Percentiles rank a stretch among this genome's conserved stretches.
Evolutionary conservation across 2,329 filamentous ascomycete genomes (phyloP).

Genomic region (Fusarium sp.): DNA sequence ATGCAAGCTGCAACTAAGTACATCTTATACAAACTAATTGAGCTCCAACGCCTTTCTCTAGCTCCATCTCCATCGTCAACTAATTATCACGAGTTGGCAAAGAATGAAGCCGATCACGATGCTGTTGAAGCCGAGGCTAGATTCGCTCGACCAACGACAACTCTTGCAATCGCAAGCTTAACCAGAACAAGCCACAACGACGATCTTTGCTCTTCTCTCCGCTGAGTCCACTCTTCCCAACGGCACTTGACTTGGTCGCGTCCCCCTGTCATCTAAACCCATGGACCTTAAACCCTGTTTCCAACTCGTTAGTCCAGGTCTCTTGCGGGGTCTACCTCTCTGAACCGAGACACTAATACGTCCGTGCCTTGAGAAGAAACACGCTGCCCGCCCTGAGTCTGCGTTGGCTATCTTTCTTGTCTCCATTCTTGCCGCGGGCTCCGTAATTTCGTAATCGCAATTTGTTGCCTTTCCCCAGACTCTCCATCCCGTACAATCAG

Average conservation of each 20-base stretch:
- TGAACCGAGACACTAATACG: not conserved
- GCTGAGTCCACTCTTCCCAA: not conserved
- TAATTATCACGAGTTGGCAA: not conserved
- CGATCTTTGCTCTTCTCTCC: constrained; percentile 5
- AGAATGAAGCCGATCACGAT: not conserved
- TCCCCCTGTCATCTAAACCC: not conserved
- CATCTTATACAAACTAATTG: constrained; percentile 5
- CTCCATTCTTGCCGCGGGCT: not conserved
- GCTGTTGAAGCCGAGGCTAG: constrained; percentile 10
- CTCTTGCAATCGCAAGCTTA: constrained; percentile 20
- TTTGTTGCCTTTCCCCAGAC: constrained; percentile 7
- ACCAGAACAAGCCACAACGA: constrained; percentile 5
- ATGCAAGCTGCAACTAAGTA: not conserved
- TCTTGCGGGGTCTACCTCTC: not conserved
- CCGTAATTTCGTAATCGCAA: not conserved
- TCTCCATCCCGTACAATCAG: not conserved
- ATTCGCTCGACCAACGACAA: not conserved
- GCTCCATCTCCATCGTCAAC: not conserved
- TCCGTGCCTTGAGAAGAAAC: not conserved
- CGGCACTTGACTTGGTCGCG: constrained; percentile 5
- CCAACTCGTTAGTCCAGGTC: not conserved
- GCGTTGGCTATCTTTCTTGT: not conserved
- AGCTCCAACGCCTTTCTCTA: not conserved
- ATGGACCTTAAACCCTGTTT: not conserved
- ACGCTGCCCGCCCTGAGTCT: not conserved